Percentiles rank a stretch among this genome's conserved stretches.
phyloP scores from a whole-genome alignment of 768 basidiomycete species.

The Mycena pura region DNA sequence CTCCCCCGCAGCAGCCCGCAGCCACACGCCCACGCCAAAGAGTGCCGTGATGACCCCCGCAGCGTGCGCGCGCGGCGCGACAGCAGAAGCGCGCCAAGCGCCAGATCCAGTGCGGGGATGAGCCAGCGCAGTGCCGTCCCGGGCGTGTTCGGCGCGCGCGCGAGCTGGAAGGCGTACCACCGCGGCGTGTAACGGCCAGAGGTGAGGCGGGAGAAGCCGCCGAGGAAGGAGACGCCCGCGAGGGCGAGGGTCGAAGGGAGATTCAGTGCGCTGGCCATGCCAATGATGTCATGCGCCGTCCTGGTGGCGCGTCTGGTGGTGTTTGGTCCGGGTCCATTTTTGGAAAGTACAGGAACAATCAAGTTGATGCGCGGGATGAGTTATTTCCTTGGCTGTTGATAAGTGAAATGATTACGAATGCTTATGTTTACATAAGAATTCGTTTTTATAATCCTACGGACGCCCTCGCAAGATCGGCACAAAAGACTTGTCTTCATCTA shows the following conservation, averaged over 20 bases:
- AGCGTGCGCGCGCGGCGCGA: background rate
- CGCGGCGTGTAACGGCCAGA: background rate
- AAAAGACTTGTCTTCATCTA: too few relatives aligned
- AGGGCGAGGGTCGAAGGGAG: background rate
- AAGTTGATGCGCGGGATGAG: too few relatives aligned
- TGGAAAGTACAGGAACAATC: too few relatives aligned
- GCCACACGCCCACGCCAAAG: background rate
- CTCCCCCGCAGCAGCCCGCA: background rate
- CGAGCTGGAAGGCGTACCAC: constrained; percentile 10
- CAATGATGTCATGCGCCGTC: too few relatives aligned
- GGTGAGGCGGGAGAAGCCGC: constrained; percentile 8
- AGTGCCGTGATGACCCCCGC: background rate
- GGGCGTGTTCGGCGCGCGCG: background rate
- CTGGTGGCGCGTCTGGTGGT: too few relatives aligned
- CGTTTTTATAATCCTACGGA: too few relatives aligned
- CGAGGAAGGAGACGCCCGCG: background rate
- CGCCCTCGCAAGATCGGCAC: too few relatives aligned
- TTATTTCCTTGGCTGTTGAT: too few relatives aligned
- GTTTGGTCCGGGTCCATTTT: too few relatives aligned
- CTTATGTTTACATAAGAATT: too few relatives aligned
- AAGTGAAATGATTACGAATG: too few relatives aligned
- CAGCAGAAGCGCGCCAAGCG: background rate
- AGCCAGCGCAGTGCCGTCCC: background rate
- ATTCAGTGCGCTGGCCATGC: background rate
- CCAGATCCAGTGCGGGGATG: background rate